Evolutionary conservation across 1,284 basidiomycete genomes (phyloP).

Genomic region (Rhodofomes roseus): DNA sequence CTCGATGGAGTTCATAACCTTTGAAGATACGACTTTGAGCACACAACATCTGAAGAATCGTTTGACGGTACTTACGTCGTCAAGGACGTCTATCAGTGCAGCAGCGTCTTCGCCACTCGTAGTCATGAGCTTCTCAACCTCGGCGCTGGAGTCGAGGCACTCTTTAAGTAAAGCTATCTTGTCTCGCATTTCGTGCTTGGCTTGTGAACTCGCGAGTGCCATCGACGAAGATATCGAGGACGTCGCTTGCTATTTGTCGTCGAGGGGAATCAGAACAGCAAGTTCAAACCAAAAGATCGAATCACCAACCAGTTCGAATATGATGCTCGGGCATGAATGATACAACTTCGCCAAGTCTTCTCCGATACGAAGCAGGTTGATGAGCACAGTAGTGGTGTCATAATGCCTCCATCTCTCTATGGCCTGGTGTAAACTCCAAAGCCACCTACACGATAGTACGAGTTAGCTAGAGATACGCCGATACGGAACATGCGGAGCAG

Average conservation of each 20-base stretch:
- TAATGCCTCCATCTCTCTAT: background rate
- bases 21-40: background rate
- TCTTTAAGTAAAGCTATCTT: background rate
- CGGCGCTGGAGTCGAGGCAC: background rate
- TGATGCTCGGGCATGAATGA: background rate
- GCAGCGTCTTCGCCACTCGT: background rate
- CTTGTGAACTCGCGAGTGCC: background rate
- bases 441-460: background rate
- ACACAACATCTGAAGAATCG: background rate
- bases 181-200: background rate
- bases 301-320: background rate
- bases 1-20: conserved; percentile 1
- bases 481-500: background rate
- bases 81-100: background rate
- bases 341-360: background rate
- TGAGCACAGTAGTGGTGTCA: background rate
- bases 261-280: no score
- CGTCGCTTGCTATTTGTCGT: background rate
- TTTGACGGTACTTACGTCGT: background rate
- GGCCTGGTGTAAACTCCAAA: background rate
- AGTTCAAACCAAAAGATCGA: background rate
- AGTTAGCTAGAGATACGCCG: background rate
- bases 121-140: background rate
- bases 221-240: background rate
- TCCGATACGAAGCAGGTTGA: background rate